Evolutionary conservation across 2,329 filamentous ascomycete genomes (phyloP), one percentile per base, ranked within the genome.

Genomic region (Pestalotiopsis sp.): DNA sequence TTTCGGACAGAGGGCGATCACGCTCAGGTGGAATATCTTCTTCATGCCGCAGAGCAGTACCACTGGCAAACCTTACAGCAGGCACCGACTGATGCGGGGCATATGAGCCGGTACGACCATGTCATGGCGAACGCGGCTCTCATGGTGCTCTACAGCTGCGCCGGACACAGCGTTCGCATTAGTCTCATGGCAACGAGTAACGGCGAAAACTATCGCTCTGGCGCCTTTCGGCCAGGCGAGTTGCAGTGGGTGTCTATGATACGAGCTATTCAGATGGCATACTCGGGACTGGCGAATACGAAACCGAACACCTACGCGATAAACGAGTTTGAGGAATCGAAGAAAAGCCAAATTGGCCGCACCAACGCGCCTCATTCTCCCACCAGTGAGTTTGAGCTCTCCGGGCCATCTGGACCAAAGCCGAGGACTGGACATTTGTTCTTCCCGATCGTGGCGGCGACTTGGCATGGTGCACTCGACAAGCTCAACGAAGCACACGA

Each of bases 121-220:
- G 62, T 65, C 20, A 45, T 65, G 40, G 20, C 38, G 4, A 65
- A 65, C 25, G 62, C 62, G 1, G 62, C 62, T 12, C 23, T 65
- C 14, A 65, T 65, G 62, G 62, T 45, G 4, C 2, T 65, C 2
- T 65, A 65, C 40, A 36, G 62, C 20, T 65, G 40, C 40, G 62
- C 40, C 1, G 49, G 20, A 13, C 62, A 65, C 23, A 27, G 62
- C 62, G 38, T 65, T 14, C 62, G 40, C 9, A 52, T 65, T 4
- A 23, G 40, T 2, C 62, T 65, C 4, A 36, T 40, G 40, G 27
- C 25, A 7, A 25, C 13, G 13, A 20, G 13, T 14, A 27, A 17
- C 60, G n/a, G 12, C 20, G 17, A 36, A 0, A 9, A 5, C 4
- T 25, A 14, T 14, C 23, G 27, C 11, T 38, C 45, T 17, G 62